Evolutionary conservation across 306 rosid species (phyloP).

Genomic region (Glycine latifolia): DNA sequence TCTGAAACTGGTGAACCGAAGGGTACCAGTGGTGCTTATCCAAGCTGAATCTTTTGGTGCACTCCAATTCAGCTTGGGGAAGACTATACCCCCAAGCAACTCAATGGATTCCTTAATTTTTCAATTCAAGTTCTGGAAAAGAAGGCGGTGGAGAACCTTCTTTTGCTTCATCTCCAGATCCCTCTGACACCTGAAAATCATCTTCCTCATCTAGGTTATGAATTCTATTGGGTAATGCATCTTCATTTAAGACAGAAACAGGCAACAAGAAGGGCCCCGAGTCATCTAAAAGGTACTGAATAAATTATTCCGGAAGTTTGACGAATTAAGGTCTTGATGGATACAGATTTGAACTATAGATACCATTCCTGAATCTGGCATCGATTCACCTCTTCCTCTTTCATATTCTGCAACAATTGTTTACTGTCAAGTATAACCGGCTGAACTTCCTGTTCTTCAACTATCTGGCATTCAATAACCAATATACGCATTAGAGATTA

Average conservation of each 20-base stretch:
- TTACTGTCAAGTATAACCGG: neutral
- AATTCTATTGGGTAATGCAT: constrained; percentile 81
- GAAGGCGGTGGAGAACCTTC: too few species aligned
- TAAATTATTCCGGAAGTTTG: constrained; percentile 74
- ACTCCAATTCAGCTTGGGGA: constrained; percentile 90
- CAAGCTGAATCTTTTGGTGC: constrained; percentile 90
- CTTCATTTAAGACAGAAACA: constrained; percentile 72
- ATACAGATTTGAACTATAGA: constrained; percentile 68
- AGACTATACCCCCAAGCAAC: constrained; percentile 76
- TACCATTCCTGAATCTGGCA: constrained; percentile 89
- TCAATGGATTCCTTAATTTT: constrained; percentile 67
- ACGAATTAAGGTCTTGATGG: constrained; percentile 38
- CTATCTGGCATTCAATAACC: constrained; percentile 36
- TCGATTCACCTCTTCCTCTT: constrained; percentile 66
- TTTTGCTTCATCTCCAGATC: constrained; percentile 48
- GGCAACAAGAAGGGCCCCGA: constrained; percentile 71
- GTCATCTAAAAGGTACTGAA: constrained; percentile 77
- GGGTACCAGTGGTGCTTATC: constrained; percentile 69
- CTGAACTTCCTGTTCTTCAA: constrained; percentile 30
- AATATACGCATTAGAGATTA: constrained; percentile 21
- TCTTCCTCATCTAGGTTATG: constrained; percentile 67
- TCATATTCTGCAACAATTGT: constrained; percentile 49
- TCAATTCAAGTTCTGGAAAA: constrained; percentile 77
- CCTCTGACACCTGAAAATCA: constrained; percentile 75
- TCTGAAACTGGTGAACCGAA: constrained; percentile 67